These are phyloP conservation scores for Podospora conica DNA, from an alignment of 495 filamentous ascomycete species.

Conservation along the genomic window DNA sequence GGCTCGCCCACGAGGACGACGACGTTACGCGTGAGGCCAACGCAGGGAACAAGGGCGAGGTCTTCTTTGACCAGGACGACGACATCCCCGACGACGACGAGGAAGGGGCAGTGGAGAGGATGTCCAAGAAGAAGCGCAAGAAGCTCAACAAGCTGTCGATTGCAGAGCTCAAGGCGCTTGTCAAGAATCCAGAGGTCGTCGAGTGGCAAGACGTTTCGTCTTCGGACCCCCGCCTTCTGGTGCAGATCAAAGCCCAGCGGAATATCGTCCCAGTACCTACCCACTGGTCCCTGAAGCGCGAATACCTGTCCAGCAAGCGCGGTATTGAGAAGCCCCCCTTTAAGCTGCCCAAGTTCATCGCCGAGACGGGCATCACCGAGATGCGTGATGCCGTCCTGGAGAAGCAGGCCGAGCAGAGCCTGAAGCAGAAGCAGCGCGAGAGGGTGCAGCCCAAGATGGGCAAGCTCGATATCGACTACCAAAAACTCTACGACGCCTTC, in stretches of 20 bases:
- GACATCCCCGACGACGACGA: conserved; percentile 87
- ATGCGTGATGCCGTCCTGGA: conserved; percentile 96
- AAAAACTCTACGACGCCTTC: conserved; percentile 95
- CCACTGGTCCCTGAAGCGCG: conserved; percentile 93
- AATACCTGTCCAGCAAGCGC: conserved; percentile 92
- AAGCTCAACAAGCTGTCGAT: conserved; percentile 86
- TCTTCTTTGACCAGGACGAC: conserved; percentile 80
- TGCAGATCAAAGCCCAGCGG: conserved; percentile 89
- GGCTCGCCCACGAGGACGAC: conserved; percentile 43
- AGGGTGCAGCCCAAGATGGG: conserved; percentile 95
- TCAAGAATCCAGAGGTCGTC: conserved; percentile 85
- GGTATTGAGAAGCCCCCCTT: conserved; percentile 95
- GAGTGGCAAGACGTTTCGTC: conserved; percentile 98
- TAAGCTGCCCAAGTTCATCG: conserved; percentile 90
- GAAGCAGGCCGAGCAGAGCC: conserved; percentile 81
- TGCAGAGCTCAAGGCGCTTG: conserved; percentile 88
- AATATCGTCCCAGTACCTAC: conserved; percentile 92
- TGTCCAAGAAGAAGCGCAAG: conserved; percentile 93
- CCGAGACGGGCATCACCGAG: conserved; percentile 93
- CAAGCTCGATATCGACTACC: conserved; percentile 95
- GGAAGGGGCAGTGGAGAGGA: conserved; percentile 54
- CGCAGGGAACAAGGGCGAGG: conserved; percentile 76
- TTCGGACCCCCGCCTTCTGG: conserved; percentile 78
- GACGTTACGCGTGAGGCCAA: conserved; percentile 54
- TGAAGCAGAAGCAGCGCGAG: conserved; percentile 95